Evolutionary conservation across 352 stramenopile species (phyloP).

Genomic region (Saprolegnia parasitica): DNA sequence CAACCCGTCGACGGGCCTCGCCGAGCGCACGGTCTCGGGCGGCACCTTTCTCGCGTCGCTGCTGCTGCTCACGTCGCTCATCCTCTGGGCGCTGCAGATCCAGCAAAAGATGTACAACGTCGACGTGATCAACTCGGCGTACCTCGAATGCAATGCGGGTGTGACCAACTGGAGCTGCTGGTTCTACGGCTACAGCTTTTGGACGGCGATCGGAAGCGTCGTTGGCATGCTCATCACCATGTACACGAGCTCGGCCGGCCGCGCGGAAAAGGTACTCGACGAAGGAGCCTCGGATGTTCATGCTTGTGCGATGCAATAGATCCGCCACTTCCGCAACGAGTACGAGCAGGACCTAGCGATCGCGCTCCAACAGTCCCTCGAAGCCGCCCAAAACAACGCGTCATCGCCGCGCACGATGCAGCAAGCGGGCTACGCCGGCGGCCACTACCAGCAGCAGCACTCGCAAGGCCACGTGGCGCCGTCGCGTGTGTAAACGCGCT

Average conservation of each 20-base stretch:
- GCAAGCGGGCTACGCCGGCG: background rate
- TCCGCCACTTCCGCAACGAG: constrained; percentile 81
- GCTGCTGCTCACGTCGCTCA: constrained; percentile 58
- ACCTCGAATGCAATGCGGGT: constrained; percentile 65
- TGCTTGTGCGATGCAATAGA: constrained; percentile 31
- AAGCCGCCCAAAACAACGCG: background rate
- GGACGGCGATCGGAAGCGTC: constrained; percentile 73
- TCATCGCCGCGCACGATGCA: background rate
- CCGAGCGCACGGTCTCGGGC: constrained; percentile 64
- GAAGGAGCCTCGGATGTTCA: background rate
- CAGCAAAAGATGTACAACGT: constrained; percentile 77
- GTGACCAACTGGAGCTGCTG: constrained; percentile 63
- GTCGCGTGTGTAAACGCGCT: too few species aligned
- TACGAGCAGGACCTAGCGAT: constrained; percentile 73
- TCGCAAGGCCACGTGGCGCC: background rate
- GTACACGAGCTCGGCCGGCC: constrained; percentile 71
- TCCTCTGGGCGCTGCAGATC: constrained; percentile 71
- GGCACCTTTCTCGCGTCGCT: constrained; percentile 32
- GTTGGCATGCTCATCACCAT: constrained; percentile 70
- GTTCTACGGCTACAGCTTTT: constrained; percentile 86
- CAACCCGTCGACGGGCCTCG: constrained; percentile 66
- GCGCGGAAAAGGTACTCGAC: constrained; percentile 52
- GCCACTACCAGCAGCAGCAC: constrained; percentile 8
- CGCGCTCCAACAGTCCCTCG: constrained; percentile 65
- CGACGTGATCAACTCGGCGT: constrained; percentile 71